Conservation (phyloP, 2,329 filamentous ascomycete species). For the Akanthomyces muscarius region DNA sequence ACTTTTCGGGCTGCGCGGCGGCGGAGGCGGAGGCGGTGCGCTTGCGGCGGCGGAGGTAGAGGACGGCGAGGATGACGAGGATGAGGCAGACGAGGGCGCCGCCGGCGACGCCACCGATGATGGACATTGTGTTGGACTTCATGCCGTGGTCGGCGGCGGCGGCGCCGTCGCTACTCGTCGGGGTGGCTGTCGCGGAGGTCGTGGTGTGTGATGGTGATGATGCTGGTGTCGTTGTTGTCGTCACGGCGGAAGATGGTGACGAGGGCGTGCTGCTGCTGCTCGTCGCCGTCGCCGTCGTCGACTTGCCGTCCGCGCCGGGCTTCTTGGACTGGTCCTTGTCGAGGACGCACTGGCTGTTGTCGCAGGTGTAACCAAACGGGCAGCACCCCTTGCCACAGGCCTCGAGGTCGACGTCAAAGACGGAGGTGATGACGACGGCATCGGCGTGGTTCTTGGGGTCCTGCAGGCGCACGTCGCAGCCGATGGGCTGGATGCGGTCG, state of each 20-base stretch:
- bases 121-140: constrained; percentile 14
- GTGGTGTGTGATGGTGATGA: not conserved
- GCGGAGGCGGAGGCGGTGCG: constrained; percentile 22
- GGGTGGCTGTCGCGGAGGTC: not conserved
- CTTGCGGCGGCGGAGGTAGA: constrained; percentile 20
- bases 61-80: constrained; percentile 18
- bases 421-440: constrained; percentile 63
- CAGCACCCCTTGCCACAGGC: constrained; percentile 63
- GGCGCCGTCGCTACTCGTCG: not conserved
- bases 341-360: constrained; percentile 44
- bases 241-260: constrained; percentile 22
- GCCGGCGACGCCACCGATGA: constrained; percentile 16
- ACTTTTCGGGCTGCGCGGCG: constrained; percentile 21
- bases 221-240: constrained; percentile 15
- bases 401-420: constrained; percentile 51
- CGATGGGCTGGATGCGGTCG: constrained; percentile 57
- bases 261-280: constrained; percentile 20
- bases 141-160: not conserved
- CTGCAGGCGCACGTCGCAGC: constrained; percentile 60
- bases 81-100: constrained; percentile 11
- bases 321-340: constrained; percentile 46
- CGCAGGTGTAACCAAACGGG: constrained; percentile 67
- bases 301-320: constrained; percentile 29
- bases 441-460: constrained; percentile 53
- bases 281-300: constrained; percentile 25